Evolutionary conservation across 495 filamentous ascomycete species (phyloP).

Genomic region (Aspergillus hancockii): DNA sequence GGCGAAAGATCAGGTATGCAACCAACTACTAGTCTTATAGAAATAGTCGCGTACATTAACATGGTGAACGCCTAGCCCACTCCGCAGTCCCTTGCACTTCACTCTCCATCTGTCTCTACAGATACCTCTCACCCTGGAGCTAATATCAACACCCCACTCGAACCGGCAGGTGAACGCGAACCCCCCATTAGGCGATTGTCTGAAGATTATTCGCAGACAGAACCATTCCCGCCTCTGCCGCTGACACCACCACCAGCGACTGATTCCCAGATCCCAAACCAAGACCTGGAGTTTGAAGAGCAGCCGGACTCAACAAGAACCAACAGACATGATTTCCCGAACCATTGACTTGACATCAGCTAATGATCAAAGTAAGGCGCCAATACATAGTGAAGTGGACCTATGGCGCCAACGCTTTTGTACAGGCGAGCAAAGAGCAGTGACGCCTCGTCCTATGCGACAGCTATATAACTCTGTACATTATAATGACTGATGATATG

Average conservation of each 20-base stretch:
- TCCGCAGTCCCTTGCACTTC: conserved; percentile 10
- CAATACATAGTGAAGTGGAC: neutral
- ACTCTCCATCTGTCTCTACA: conserved; percentile 15
- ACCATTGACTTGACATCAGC: neutral
- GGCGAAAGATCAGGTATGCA: conserved; percentile 23
- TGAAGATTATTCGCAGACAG: conserved; percentile 28
- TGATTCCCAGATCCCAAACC: conserved; percentile 2
- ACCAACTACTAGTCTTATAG: conserved; percentile 9
- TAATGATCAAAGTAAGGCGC: neutral
- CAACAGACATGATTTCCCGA: neutral
- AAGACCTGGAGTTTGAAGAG: neutral
- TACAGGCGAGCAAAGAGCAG: neutral
- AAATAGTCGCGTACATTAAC: conserved; percentile 10
- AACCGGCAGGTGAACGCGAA: conserved; percentile 18
- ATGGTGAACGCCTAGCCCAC: conserved; percentile 10
- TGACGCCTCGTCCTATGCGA: neutral
- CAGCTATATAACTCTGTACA: conserved; percentile 13
- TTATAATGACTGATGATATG: conserved; percentile 23
- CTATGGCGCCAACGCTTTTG: neutral
- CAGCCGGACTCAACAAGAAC: neutral
- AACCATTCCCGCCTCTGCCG: conserved; percentile 41
- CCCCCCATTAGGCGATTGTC: conserved; percentile 21
- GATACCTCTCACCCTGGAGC: conserved; percentile 9
- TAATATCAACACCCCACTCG: conserved; percentile 9
- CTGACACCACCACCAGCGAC: conserved; percentile 10